Evolutionary conservation across 352 stramenopile species (phyloP).

Genomic region (Phytopythium boreale): DNA sequence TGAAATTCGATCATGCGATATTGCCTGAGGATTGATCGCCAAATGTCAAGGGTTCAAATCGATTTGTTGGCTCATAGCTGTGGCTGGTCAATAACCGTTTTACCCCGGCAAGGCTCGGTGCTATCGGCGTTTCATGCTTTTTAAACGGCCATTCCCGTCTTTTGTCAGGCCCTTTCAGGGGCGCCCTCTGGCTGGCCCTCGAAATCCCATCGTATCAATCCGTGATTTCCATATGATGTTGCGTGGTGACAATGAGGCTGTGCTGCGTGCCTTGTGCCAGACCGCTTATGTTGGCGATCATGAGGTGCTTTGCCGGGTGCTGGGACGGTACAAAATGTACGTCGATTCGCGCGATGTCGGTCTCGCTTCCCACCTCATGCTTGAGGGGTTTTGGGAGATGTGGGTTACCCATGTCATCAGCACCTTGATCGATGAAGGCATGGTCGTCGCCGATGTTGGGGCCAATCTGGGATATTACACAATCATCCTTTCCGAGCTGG

Average conservation of each 20-base stretch:
- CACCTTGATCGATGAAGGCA: conserved; percentile 7
- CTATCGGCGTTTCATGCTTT: conserved; percentile 8
- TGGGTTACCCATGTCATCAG: conserved; percentile 7
- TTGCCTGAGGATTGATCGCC: conserved; percentile 7
- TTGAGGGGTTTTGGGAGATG: conserved; percentile 7
- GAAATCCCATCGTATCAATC: conserved; percentile 8
- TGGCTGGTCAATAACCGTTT: conserved; percentile 8
- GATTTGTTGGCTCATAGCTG: conserved; percentile 8
- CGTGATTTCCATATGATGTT: conserved; percentile 8
- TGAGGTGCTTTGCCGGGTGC: conserved; percentile 7
- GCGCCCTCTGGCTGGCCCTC: conserved; percentile 6
- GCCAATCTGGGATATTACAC: conserved; percentile 8
- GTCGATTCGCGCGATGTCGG: conserved; percentile 7
- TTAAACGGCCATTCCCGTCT: conserved; percentile 7
- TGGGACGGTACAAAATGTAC: conserved; percentile 8
- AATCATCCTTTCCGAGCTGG: conserved; percentile 7
- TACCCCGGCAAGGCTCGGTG: conserved; percentile 6
- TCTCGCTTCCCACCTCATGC: conserved; percentile 7
- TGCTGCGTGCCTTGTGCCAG: conserved; percentile 7
- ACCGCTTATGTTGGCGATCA: conserved; percentile 7
- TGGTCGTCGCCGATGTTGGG: conserved; percentile 7
- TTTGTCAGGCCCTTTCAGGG: conserved; percentile 7
- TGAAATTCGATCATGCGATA: conserved; percentile 8
- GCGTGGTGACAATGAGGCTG: conserved; percentile 7
- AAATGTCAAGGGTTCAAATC: conserved; percentile 8